Evolutionary conservation across 2,329 filamentous ascomycete species (phyloP).

Genomic region (Ophiocordyceps camponoti-floridani): DNA sequence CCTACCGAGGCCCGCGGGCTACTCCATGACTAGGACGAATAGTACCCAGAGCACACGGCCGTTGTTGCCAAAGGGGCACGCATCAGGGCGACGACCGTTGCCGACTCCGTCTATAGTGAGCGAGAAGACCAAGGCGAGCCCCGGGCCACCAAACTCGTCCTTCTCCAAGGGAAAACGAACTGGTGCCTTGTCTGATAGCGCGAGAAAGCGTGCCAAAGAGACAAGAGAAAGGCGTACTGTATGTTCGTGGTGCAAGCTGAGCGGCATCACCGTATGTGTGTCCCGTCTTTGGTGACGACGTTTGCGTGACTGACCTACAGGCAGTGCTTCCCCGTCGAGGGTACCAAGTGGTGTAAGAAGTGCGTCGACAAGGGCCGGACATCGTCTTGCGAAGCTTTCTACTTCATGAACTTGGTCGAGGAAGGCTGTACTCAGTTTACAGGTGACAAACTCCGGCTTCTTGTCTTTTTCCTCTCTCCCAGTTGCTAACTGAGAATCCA

Average conservation of each 20-base stretch:
- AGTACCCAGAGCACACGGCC: neutral
- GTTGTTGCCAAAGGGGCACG: neutral
- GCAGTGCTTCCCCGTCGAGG: neutral
- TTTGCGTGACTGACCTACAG: neutral
- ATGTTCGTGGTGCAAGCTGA: conserved; percentile 1
- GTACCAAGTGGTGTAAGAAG: neutral
- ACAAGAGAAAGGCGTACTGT: neutral
- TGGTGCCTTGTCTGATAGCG: neutral
- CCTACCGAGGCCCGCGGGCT: neutral
- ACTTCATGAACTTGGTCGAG: neutral
- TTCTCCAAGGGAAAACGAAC: neutral
- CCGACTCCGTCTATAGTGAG: neutral
- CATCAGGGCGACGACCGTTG: neutral
- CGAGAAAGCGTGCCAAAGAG: neutral
- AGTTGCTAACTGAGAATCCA: neutral
- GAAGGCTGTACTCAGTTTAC: neutral
- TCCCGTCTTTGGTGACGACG: neutral
- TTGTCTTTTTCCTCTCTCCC: neutral
- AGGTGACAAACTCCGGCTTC: neutral
- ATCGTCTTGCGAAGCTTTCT: neutral
- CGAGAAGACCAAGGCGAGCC: neutral
- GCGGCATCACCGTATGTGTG: neutral
- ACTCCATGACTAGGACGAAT: neutral
- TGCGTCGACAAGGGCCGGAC: neutral
- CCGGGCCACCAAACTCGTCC: neutral